These are phyloP conservation scores for Rhynchospora tenuis DNA, from an alignment of 176 grass and related monocot species.

Conservation along the genomic window DNA sequence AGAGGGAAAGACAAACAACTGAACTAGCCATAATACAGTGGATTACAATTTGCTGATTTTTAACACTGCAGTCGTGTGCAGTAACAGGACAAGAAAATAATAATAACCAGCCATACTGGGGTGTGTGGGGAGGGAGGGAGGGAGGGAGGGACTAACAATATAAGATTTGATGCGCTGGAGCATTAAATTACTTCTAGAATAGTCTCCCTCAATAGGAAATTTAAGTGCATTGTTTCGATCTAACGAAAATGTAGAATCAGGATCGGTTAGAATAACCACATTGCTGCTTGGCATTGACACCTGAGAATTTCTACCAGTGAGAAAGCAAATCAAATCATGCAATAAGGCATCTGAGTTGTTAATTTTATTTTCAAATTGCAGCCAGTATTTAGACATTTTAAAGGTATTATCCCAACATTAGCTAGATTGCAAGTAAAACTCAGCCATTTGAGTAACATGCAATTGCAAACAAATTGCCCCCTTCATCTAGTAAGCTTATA, in stretches of 20 bases:
- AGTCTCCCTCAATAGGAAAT: conserved; percentile 65
- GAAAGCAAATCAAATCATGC: conserved; percentile 47
- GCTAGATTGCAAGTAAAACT: background rate
- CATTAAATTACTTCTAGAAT: conserved; percentile 83
- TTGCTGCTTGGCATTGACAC: conserved; percentile 83
- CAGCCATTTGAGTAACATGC: background rate
- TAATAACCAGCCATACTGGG: background rate
- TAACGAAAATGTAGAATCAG: conserved; percentile 54
- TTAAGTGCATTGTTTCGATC: conserved; percentile 39
- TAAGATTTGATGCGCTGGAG: conserved; percentile 93
- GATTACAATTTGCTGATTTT: too few species aligned
- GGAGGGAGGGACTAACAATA: conserved; percentile 54
- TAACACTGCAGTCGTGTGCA: too few species aligned
- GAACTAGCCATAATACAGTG: too few species aligned
- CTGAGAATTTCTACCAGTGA: conserved; percentile 80
- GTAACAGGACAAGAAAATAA: too few species aligned
- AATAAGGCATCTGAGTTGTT: background rate
- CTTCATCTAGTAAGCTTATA: too few species aligned
- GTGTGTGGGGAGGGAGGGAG: background rate
- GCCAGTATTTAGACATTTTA: too few species aligned
- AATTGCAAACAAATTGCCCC: background rate
- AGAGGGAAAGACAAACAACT: background rate
- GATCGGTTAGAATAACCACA: conserved; percentile 77
- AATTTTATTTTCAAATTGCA: background rate
- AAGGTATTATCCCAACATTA: background rate